Evolutionary conservation across 192 early-diverging fungal species (phyloP), one percentile per base, ranked within the genome.

Genomic region (Borealophlyctis nickersoniae): DNA sequence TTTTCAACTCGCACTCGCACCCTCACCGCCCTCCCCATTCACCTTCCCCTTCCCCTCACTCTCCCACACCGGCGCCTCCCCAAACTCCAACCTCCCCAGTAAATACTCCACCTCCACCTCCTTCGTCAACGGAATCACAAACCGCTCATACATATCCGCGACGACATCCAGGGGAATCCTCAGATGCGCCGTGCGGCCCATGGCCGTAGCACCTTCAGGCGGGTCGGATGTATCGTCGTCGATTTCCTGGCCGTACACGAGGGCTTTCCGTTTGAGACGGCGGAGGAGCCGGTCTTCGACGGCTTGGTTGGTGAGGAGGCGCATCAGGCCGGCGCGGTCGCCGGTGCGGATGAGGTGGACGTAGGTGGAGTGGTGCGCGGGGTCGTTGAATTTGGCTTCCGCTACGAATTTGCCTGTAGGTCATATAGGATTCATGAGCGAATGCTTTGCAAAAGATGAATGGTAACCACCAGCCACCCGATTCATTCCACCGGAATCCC

Each of bases 71-170:
- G 45, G 23, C 5, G 45, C 14, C 39, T 19, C 39, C 7, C 39
- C 39, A 45, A 19, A 70, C 62, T 90, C 81, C 50, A 91, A 75
- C 23, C 92, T 74, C 48, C 83, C 72, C 39, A 96, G 57, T 52
- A 98, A 74, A 61, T 98, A 98, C 50, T 94, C 90, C 14, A 98
- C 87, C 75, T 98, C 96, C 29, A 98, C 96, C 39, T 90, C 82
- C 71, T 96, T 97, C 19, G 96, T 99, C 64, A 98, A 69, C 26
- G 96, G 96, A 53, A 99, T 99, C n/a, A 98, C 91, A 68, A 86
- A 94, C 66, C 88, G 80, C 64, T 94, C 88, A 80, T 99, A 99
- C 50, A 99, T 75, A 30, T 91, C 84, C 2, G 91, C 90, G 4
- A 99, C 90, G 16, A 93, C 77, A 53, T 94, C 87, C 0, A 88